Evolutionary conservation across 345 rosid genomes (phyloP), one percentile per base, ranked within the genome.

Genomic region (Pugionium cornutum): DNA sequence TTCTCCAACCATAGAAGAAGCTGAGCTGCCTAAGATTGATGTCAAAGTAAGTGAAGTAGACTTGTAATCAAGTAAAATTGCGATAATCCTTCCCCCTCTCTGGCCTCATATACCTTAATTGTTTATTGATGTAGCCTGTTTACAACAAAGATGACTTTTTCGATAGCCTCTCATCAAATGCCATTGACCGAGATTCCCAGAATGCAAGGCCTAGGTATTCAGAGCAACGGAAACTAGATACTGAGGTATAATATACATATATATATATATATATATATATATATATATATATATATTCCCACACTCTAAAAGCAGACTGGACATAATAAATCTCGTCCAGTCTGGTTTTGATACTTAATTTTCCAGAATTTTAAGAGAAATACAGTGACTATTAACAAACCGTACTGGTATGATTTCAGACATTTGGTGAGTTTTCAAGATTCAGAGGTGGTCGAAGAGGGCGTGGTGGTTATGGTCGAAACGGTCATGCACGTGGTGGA

Each of bases 81-180:
- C 18, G 25, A 41, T 57, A 7, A 30, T 28, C 28, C 8, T 9
- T 48, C 39, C 4, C 5, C 18, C 1, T 42, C 42, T 64, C 32
- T 57, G n/a, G 35, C 37, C 64, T 67, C 33, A 74, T 41, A 31
- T 32, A 4, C 28, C 27, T n/a, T 43, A 1, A 2, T 31, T 36
- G 10, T 55, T 64, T 56, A 37, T 68, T 66, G 46, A 33, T 69
- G 61, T 81, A 92, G 98, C 78, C 87, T 69, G 78, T 87, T 29
- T 92, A 92, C 80, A 89, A 84, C 66, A 92, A 87, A 81, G 97
- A 92, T 53, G 98, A 92, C 83, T 89, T 89, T 62, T 92, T 89
- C 77, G 96, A 92, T 81, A 75, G 89, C 10, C 85, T 92, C 47
- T 92, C 96, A 18, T 79, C 76, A 76, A 78, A 82, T 53, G 51